Conservation (phyloP, 176 grass and related monocot species). For the Triticum turgidum region DNA sequence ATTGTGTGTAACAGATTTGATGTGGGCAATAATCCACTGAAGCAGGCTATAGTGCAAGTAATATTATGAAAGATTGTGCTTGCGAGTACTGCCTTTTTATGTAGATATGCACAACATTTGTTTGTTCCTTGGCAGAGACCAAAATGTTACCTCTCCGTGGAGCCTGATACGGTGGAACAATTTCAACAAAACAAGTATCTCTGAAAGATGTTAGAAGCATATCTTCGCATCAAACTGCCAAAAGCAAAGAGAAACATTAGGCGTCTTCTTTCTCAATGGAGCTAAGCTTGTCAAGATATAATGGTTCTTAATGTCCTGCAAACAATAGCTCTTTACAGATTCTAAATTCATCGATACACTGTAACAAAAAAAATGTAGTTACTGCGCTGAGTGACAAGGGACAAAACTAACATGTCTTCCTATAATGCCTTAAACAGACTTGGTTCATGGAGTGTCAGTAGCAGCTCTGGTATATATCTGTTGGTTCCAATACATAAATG, state of each 20-base stretch:
- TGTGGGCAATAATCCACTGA: background rate
- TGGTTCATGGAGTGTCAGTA: too few relatives aligned
- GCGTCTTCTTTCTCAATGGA: background rate
- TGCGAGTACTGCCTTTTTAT: background rate
- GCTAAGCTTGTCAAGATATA: background rate
- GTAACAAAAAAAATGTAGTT: too few relatives aligned
- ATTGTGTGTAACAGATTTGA: background rate
- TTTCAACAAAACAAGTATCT: constrained; percentile 98
- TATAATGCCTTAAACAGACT: too few relatives aligned
- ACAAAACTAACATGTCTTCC: too few relatives aligned
- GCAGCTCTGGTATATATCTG: too few relatives aligned
- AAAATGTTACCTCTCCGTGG: constrained; percentile 79
- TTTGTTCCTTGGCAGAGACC: background rate
- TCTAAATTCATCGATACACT: too few relatives aligned
- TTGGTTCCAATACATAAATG: too few relatives aligned
- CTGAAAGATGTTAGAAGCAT: constrained; percentile 98
- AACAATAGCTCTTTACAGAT: too few relatives aligned
- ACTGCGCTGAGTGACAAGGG: too few relatives aligned
- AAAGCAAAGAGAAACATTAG: constrained; percentile 38
- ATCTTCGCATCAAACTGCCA: constrained; percentile 95
- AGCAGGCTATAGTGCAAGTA: background rate
- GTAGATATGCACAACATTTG: background rate
- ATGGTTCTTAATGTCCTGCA: too few relatives aligned
- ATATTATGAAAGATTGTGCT: background rate
- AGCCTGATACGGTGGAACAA: constrained; percentile 79